Conservation (phyloP, 768 basidiomycete species). For the Mycena polygramma region DNA sequence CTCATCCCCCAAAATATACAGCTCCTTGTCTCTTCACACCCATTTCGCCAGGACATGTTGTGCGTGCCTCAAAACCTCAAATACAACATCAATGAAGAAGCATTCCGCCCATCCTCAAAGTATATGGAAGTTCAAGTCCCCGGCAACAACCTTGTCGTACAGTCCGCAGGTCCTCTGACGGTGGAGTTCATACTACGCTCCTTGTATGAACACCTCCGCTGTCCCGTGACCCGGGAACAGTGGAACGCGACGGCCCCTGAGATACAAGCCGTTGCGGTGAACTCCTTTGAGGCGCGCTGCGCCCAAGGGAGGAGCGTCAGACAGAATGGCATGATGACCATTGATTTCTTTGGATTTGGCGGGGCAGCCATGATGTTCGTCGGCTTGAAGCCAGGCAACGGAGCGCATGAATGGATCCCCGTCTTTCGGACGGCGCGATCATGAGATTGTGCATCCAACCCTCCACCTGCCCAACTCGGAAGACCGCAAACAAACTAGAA, state of each 20-base stretch:
- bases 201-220: constrained; percentile 29
- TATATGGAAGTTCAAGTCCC: constrained; percentile 26
- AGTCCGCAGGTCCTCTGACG: constrained; percentile 4
- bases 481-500: not conserved
- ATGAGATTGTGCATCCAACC: not conserved
- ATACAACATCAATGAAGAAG: not conserved
- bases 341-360: constrained; percentile 33
- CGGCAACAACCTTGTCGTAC: constrained; percentile 20
- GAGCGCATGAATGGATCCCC: constrained; percentile 11
- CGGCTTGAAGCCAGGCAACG: constrained; percentile 20
- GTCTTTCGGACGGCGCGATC: not conserved
- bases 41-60: constrained; percentile 26
- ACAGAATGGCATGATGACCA: constrained; percentile 6
- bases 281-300: constrained; percentile 6
- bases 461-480: not conserved
- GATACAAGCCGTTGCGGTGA: not conserved
- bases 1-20: constrained; percentile 13
- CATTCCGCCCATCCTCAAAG: constrained; percentile 20
- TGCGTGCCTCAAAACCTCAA: constrained; percentile 36
- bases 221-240: constrained; percentile 1
- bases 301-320: not conserved
- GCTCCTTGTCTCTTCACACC: constrained; percentile 26
- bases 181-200: constrained; percentile 18
- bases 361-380: constrained; percentile 1
- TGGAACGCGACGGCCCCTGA: not conserved